Base-by-base conservation (phyloP, 2,329 filamentous ascomycete species). In the Zasmidium citrigriseum region DNA sequence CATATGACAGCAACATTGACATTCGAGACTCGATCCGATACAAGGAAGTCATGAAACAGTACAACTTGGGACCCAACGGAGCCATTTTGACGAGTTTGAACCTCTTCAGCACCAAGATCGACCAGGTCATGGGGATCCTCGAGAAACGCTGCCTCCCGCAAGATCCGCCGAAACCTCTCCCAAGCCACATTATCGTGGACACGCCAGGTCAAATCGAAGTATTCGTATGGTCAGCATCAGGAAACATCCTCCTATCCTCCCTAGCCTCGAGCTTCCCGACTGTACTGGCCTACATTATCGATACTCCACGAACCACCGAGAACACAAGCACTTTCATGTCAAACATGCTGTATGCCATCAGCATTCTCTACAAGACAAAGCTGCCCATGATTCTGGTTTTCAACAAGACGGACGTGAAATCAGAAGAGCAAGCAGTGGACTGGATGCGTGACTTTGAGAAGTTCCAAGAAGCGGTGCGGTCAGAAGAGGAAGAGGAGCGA, bases 361-460 rank as follows among this genome's bases (percentile, higher is more conserved):
- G 90, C 60, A 99, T 99, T 64, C 84, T 99, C 16, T 99, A 99
- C 84, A 98, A 98, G 81, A 98, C 93, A 1, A 96, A 96, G 74
- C 82, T 99, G 0, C 95, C 95, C 22, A 99, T 99, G 95, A 96
- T 99, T 54, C 80, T 99, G 7, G 95, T 99, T 11, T 98, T 99
- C 82, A 99, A 99, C 82, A 99, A 99, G 80, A 97, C 93, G 0
- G 95, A 99, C 70, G 91, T 96, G 45, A 91, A 96, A 74, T 89
- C 96, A 69, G 91, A 96, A 72, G 91, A 92, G 0, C 84, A 85
- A 23, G 95, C 93, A 1, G 95, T 93, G 77, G 92, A 98, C 72
- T 99, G 96, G 95, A 99, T 99, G 95, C 96, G 93, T 4, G 93
- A 99, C 75, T 99, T 97, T 70, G 95, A 99, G 65, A 87, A 90